A percentile compares a stretch with the other conserved stretches of the same genome.
Evolutionary conservation across 148 eudicot species (phyloP).

Genomic region (Simmondsia chinensis): DNA sequence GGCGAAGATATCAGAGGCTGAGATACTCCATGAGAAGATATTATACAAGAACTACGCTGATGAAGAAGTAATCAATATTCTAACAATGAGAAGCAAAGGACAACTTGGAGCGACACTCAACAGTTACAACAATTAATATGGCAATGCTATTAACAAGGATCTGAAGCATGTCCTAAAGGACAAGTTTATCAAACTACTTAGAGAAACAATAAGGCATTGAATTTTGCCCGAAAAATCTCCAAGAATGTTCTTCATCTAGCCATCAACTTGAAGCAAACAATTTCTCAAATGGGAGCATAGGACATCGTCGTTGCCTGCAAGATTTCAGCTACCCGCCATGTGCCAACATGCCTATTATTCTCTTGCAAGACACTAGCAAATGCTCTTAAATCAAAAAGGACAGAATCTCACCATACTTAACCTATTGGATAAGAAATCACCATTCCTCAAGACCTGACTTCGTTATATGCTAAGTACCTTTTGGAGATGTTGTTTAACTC

Average conservation of each 20-base stretch:
- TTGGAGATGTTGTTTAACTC: too few species aligned
- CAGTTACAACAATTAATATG: conserved; percentile 66
- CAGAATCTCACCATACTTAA: too few species aligned
- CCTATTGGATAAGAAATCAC: too few species aligned
- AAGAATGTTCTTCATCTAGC: conserved; percentile 31
- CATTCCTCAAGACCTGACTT: too few species aligned
- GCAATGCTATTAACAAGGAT: conserved; percentile 72
- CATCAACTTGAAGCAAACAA: too few species aligned
- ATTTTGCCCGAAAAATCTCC: conserved; percentile 31
- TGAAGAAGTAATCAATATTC: conserved; percentile 74
- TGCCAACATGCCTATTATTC: too few species aligned
- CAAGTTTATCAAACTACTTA: conserved; percentile 29
- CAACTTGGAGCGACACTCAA: conserved; percentile 83
- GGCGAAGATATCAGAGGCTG: conserved; percentile 84
- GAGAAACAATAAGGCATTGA: conserved; percentile 33
- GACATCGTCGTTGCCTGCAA: too few species aligned
- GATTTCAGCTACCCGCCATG: too few species aligned
- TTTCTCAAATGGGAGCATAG: too few species aligned
- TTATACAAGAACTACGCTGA: conserved; percentile 59
- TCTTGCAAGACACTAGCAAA: too few species aligned
- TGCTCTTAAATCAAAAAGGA: too few species aligned
- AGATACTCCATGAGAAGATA: conserved; percentile 68
- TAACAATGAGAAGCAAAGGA: conserved; percentile 77
- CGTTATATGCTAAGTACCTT: too few species aligned
- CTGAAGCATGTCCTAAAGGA: conserved; percentile 21